Evolutionary conservation across 768 basidiomycete species (phyloP).

Genomic region (Chalciporus pseudorubinellus): DNA sequence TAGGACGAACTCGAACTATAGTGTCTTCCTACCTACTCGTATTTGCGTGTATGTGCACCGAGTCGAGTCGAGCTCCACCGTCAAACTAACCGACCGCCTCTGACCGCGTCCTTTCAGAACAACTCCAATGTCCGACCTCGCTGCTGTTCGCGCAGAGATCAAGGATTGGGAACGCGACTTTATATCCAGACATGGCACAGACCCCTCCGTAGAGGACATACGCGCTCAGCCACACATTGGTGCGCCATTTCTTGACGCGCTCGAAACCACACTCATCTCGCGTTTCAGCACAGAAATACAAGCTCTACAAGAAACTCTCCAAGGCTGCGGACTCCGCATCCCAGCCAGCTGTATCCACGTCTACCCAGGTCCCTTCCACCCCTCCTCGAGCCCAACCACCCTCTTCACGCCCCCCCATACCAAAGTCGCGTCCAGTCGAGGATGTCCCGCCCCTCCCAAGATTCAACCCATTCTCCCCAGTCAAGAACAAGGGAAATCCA

Average conservation of each 20-base stretch:
- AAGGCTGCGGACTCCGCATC: slow-evolving; percentile 41
- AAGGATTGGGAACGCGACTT: slow-evolving; percentile 79
- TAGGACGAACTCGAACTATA: background rate
- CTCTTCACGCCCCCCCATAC: slow-evolving; percentile 34
- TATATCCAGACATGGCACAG: slow-evolving; percentile 49
- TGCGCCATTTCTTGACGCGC: slow-evolving; percentile 34
- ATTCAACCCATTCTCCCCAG: slow-evolving; percentile 79
- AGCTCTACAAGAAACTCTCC: slow-evolving; percentile 72
- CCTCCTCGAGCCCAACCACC: slow-evolving; percentile 31
- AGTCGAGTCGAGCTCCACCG: background rate
- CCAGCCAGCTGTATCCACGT: slow-evolving; percentile 35
- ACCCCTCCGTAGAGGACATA: slow-evolving; percentile 71
- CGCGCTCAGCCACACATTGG: slow-evolving; percentile 60
- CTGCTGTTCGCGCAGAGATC: slow-evolving; percentile 59
- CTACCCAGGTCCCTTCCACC: slow-evolving; percentile 28
- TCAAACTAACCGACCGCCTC: too few relatives aligned
- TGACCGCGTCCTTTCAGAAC: background rate
- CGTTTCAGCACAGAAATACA: slow-evolving; percentile 71
- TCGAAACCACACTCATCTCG: slow-evolving; percentile 13
- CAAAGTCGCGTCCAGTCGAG: slow-evolving; percentile 51
- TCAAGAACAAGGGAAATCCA: slow-evolving; percentile 57
- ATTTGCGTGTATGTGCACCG: background rate
- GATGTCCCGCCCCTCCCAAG: slow-evolving; percentile 50
- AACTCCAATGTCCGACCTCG: slow-evolving; percentile 17
- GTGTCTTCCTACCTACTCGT: too few relatives aligned